A percentile compares a stretch with the other conserved stretches of the same genome.
Conservation (phyloP, 1,284 basidiomycete species). For the Hemileia vastatrix region DNA sequence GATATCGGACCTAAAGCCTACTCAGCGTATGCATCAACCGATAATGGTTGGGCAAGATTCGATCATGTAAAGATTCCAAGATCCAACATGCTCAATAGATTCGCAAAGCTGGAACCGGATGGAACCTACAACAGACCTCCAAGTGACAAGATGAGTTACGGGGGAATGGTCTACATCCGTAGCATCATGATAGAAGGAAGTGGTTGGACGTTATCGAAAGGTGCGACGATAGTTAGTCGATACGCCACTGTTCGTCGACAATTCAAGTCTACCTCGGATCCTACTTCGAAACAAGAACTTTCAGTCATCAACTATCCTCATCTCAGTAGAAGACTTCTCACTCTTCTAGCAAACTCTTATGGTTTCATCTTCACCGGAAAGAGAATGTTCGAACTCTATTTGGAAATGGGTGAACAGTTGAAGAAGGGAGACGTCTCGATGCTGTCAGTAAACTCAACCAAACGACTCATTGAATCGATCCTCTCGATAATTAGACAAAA, state of each 20-base stretch:
- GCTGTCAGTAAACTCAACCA: neutral
- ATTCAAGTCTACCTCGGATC: slow-evolving; percentile 35
- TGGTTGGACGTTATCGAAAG: slow-evolving; percentile 57
- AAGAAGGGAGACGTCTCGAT: slow-evolving; percentile 17
- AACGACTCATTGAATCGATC: neutral
- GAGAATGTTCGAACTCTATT: slow-evolving; percentile 49
- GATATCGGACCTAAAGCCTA: slow-evolving; percentile 67
- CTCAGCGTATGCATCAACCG: slow-evolving; percentile 52
- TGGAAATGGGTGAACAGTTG: slow-evolving; percentile 33
- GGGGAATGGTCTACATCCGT: slow-evolving; percentile 48
- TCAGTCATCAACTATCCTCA: slow-evolving; percentile 63
- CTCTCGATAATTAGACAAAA: slow-evolving; percentile 50
- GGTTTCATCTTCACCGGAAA: slow-evolving; percentile 61
- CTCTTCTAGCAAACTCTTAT: slow-evolving; percentile 59
- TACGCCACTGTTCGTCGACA: slow-evolving; percentile 66
- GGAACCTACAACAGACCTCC: slow-evolving; percentile 61
- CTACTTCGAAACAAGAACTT: slow-evolving; percentile 47
- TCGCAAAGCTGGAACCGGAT: slow-evolving; percentile 59
- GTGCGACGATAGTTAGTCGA: slow-evolving; percentile 61
- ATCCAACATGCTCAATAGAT: slow-evolving; percentile 64
- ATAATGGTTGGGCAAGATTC: slow-evolving; percentile 63
- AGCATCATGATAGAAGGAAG: slow-evolving; percentile 55
- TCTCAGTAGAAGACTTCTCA: slow-evolving; percentile 60
- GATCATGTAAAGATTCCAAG: slow-evolving; percentile 62
- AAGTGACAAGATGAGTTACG: slow-evolving; percentile 64